Conservation (phyloP, 2,329 filamentous ascomycete genomes). For the Lojkania enalia region DNA sequence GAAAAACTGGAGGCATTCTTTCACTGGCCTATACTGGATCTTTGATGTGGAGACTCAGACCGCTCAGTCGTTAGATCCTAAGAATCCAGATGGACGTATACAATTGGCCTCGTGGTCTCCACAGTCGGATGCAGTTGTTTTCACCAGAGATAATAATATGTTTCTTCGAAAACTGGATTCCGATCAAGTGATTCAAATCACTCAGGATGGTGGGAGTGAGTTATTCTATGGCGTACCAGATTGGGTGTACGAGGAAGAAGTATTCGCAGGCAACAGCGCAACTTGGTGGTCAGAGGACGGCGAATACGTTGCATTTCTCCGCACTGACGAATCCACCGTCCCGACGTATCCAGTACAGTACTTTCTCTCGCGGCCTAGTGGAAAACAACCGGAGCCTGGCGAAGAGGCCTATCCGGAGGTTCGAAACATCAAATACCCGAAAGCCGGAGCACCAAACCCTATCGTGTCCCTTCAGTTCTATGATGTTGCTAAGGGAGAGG, state of each 20-base stretch:
- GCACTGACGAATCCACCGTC: constrained; percentile 90
- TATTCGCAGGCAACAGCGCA: constrained; percentile 76
- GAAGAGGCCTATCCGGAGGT: constrained; percentile 91
- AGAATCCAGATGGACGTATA: constrained; percentile 64
- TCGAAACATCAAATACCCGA: constrained; percentile 93
- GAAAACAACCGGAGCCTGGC: constrained; percentile 66
- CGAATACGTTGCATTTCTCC: constrained; percentile 85
- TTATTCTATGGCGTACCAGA: constrained; percentile 96
- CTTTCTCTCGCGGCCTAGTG: constrained; percentile 85
- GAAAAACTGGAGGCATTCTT: constrained; percentile 89
- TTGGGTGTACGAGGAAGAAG: constrained; percentile 94
- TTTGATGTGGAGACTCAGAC: constrained; percentile 83
- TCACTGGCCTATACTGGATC: constrained; percentile 84
- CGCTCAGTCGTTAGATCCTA: constrained; percentile 75
- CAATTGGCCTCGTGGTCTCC: constrained; percentile 92
- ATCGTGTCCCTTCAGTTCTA: constrained; percentile 87
- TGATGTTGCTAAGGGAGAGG: constrained; percentile 74
- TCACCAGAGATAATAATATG: constrained; percentile 87
- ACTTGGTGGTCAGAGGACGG: constrained; percentile 97
- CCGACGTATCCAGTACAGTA: constrained; percentile 93
- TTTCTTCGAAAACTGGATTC: constrained; percentile 72
- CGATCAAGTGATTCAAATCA: constrained; percentile 70
- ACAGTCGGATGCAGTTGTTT: constrained; percentile 82
- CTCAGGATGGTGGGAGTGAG: constrained; percentile 81
- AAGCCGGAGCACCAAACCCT: constrained; percentile 91